phyloP scores from a whole-genome alignment of 495 filamentous ascomycete species.

The Terfezia claveryi region DNA sequence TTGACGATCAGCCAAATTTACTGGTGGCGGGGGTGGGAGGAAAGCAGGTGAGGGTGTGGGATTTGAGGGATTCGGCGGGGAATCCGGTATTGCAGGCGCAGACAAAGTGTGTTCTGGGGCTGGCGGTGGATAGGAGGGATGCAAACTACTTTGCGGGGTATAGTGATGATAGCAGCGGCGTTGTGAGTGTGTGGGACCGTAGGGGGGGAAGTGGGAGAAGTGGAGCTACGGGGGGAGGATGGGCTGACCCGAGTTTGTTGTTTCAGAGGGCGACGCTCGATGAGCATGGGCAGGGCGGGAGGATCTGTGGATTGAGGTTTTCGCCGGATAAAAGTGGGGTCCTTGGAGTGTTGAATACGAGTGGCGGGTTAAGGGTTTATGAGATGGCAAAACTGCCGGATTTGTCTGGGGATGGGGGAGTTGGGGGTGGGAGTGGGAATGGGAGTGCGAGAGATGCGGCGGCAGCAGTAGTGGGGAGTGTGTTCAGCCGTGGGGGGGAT shows the following conservation, averaged over 20 bases:
- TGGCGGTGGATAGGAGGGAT: slow-evolving; percentile 74
- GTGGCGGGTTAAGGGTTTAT: slow-evolving; percentile 15
- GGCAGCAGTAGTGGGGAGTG: no score
- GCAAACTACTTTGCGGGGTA: slow-evolving; percentile 85
- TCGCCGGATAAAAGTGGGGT: slow-evolving; percentile 11
- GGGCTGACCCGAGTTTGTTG: slow-evolving; percentile 7
- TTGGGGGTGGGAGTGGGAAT: slow-evolving; percentile 12
- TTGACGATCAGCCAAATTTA: slow-evolving; percentile 60
- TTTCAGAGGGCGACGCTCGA: slow-evolving; percentile 9
- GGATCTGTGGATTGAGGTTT: slow-evolving; percentile 10
- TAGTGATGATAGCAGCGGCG: slow-evolving; percentile 28
- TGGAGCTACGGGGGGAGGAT: slow-evolving; percentile 1
- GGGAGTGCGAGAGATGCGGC: neutral
- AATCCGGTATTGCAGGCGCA: slow-evolving; percentile 40
- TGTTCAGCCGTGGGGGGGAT: neutral
- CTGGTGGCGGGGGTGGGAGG: slow-evolving; percentile 66
- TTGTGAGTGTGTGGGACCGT: slow-evolving; percentile 73
- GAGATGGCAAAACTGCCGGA: slow-evolving; percentile 18
- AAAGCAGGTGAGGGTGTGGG: slow-evolving; percentile 73
- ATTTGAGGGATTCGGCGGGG: slow-evolving; percentile 52
- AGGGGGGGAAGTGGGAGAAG: slow-evolving; percentile 39
- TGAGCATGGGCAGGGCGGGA: slow-evolving; percentile 1
- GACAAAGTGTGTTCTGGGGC: slow-evolving; percentile 70
- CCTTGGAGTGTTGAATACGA: slow-evolving; percentile 12
- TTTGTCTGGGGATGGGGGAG: slow-evolving; percentile 10